Base-by-base conservation (phyloP, 768 basidiomycete genomes). In the Steccherinum ochraceum region DNA sequence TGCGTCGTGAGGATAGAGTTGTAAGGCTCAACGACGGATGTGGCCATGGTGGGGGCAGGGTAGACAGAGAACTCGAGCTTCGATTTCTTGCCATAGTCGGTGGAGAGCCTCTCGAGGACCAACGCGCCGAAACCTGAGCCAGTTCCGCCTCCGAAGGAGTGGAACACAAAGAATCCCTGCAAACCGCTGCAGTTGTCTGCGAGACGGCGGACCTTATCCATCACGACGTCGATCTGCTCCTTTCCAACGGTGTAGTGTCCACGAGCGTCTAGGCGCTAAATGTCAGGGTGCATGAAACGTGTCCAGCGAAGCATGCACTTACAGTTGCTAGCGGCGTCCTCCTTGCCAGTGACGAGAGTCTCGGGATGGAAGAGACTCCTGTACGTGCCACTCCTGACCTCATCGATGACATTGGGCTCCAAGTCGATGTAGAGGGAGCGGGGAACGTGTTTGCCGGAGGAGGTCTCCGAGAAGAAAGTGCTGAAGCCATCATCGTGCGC, bases 281-380 rank as follows among this genome's bases (percentile, higher is more conserved):
- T 12, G 13, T 18, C 20, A 20, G 35, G 41, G 11, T 57, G 23
- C 59, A 50, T 35, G n/a, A 23, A 56, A 58, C 48, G 53, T 12
- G 40, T 18, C 25, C 7, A 42, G 24, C 35, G 19, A 39, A 12
- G 24, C 20, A 39, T 30, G 13, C 7, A 67, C 76, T 60, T 70
- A 94, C 94, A 99, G 74, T 99, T 99, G 79, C 93, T 98, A 55
- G 96, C 96, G 52, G 96, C 96, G 67, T 99, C 96, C 75, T 99
- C 96, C 75, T 98, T 99, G 59, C 96, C 96, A 51, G 89, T 93
- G 62, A 99, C 81, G 69, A 99, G 83, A 52, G 96, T 94, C 80
- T 98, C 96, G 11, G 96, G 96, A 74, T 99, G 96, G 83, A 99
- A 99, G 51, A 99, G 86, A 69, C 85, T 86, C 71, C 91, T 82